Percentiles rank a stretch among this genome's conserved stretches.
phyloP scores from a whole-genome alignment of 768 basidiomycete species.

The Cystofilobasidium capitatum region DNA sequence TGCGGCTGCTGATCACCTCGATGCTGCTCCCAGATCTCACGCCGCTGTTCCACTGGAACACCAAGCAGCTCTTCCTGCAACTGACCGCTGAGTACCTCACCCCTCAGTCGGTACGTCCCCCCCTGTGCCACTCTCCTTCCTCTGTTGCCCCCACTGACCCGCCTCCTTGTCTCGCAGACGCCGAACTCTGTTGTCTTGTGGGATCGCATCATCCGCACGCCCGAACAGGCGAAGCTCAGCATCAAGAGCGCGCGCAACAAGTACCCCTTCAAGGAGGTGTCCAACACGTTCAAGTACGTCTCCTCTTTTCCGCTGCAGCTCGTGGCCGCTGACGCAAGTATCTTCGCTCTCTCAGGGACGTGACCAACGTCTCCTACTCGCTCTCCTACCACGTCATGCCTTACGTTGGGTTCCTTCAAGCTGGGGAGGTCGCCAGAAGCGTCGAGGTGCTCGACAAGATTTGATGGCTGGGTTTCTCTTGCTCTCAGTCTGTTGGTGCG shows the following conservation, averaged over 20 bases:
- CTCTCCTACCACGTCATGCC: slow-evolving; percentile 89
- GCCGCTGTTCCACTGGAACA: slow-evolving; percentile 87
- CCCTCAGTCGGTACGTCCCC: slow-evolving; percentile 54
- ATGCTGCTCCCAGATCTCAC: slow-evolving; percentile 52
- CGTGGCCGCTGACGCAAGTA: background rate
- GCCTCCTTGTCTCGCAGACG: slow-evolving; percentile 27
- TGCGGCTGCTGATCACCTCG: too few species aligned
- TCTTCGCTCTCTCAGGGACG: slow-evolving; percentile 46
- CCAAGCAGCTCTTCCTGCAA: slow-evolving; percentile 86
- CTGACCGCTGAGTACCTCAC: slow-evolving; percentile 75
- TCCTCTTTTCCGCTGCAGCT: slow-evolving; percentile 19
- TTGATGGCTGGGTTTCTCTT: too few species aligned
- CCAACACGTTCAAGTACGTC: slow-evolving; percentile 63
- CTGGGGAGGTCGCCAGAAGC: slow-evolving; percentile 58
- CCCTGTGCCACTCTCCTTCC: background rate
- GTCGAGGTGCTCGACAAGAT: slow-evolving; percentile 21
- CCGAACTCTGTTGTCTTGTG: slow-evolving; percentile 72
- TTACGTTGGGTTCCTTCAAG: slow-evolving; percentile 61
- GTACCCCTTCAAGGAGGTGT: slow-evolving; percentile 69
- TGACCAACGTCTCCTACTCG: slow-evolving; percentile 56
- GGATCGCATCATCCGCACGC: slow-evolving; percentile 81
- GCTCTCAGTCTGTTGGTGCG: too few species aligned
- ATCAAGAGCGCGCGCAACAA: slow-evolving; percentile 61
- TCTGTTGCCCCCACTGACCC: slow-evolving; percentile 7
- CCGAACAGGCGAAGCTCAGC: slow-evolving; percentile 60